phyloP scores from a whole-genome alignment of 208 protist genomes.

The Herpetomonas samuelpessoai region DNA sequence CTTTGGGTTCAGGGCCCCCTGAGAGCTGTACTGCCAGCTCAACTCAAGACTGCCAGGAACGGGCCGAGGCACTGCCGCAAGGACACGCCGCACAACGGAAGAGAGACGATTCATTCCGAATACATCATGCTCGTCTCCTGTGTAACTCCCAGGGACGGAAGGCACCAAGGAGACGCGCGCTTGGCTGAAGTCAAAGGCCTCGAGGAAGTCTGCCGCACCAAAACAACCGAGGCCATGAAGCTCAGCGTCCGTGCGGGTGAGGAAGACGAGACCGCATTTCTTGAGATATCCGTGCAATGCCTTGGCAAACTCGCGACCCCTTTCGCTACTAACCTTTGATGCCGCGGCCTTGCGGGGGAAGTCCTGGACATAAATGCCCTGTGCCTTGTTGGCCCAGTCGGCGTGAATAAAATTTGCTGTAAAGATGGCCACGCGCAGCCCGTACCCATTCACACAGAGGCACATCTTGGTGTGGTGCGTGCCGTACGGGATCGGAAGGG shows the following conservation, averaged over 20 bases:
- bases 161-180: conserved; percentile 58
- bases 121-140: conserved; percentile 12
- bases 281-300: conserved; percentile 16
- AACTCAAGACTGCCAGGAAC: too few relatives aligned
- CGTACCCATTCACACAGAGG: conserved; percentile 47
- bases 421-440: conserved; percentile 63
- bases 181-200: conserved; percentile 54
- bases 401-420: conserved; percentile 71
- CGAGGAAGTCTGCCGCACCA: conserved; percentile 26
- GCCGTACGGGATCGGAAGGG: conserved; percentile 66
- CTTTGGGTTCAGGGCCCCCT: conserved; percentile 44
- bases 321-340: neutral
- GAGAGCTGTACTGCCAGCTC: conserved; percentile 86
- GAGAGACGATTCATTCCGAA: conserved; percentile 11
- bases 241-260: neutral
- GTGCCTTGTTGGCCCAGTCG: conserved; percentile 68
- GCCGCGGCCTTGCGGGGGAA: conserved; percentile 32
- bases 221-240: conserved; percentile 21
- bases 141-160: conserved; percentile 60
- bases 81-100: neutral
- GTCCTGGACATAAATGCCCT: conserved; percentile 83
- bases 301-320: neutral
- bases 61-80: neutral
- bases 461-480: conserved; percentile 86
- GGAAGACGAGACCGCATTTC: conserved; percentile 13